Evolutionary conservation across 2,329 filamentous ascomycete genomes (phyloP).

Genomic region (Lecanoromycetidae sp.): DNA sequence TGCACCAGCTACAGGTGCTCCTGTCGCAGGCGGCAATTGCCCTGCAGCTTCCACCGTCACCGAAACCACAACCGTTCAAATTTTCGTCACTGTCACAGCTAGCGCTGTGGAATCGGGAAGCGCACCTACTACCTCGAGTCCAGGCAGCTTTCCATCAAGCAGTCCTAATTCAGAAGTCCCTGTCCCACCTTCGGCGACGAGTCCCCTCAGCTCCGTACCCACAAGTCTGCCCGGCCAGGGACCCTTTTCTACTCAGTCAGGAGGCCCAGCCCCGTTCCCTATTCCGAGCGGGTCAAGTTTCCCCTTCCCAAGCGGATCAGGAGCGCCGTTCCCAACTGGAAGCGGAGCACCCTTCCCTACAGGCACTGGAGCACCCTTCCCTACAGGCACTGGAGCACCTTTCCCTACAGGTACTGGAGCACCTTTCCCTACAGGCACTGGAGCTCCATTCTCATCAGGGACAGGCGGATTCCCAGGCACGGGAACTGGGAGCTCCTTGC

Average conservation of each 20-base stretch:
- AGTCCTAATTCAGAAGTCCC: too few relatives aligned
- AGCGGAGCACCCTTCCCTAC: neutral
- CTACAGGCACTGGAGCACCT: neutral
- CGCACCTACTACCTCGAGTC: neutral
- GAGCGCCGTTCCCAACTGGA: neutral
- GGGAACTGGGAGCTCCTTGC: too few relatives aligned
- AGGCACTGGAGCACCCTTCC: neutral
- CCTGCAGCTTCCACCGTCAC: constrained; percentile 10
- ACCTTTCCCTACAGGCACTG: neutral
- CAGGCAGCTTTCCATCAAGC: neutral
- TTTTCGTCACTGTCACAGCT: constrained; percentile 11
- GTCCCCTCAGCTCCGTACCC: neutral
- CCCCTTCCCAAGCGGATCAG: neutral
- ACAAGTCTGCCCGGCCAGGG: neutral
- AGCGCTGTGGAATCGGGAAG: neutral
- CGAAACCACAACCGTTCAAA: constrained; percentile 9
- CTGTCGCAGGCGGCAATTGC: constrained; percentile 5
- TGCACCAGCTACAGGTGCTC: too few relatives aligned
- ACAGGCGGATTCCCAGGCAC: neutral
- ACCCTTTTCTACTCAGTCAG: constrained; percentile 2
- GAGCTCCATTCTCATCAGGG: neutral
- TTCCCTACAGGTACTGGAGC: neutral
- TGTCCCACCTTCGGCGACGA: too few relatives aligned
- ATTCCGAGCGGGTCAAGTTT: neutral
- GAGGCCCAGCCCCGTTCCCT: constrained; percentile 4